Evolutionary conservation across 2,329 filamentous ascomycete genomes (phyloP).

Genomic region (Chaetomium olivaceum): DNA sequence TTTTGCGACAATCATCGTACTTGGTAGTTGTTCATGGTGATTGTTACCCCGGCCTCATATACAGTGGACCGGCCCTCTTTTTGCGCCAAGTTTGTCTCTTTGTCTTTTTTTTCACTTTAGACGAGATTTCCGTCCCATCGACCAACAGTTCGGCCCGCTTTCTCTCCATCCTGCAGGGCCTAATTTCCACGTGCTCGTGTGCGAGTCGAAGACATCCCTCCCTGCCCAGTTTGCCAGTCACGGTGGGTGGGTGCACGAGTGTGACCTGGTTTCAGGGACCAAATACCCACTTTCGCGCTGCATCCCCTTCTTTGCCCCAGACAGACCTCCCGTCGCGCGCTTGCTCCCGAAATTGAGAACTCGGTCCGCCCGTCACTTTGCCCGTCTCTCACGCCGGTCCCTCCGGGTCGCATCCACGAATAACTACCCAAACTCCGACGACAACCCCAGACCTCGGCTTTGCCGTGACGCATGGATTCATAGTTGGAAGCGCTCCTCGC

Average conservation of each 20-base stretch:
- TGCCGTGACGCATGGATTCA: conserved; percentile 9
- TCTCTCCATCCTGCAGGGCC: not conserved
- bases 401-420: not conserved
- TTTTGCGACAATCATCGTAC: not conserved
- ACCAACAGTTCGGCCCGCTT: not conserved
- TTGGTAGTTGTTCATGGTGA: not conserved
- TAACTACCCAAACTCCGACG: not conserved
- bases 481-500: conserved; percentile 6
- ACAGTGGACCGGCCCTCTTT: conserved; percentile 1
- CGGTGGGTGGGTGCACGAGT: not conserved
- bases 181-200: conserved; percentile 12
- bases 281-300: conserved; percentile 19
- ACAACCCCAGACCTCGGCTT: not conserved
- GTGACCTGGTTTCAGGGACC: conserved; percentile 2
- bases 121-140: not conserved
- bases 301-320: not conserved
- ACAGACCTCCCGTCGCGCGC: not conserved
- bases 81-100: not conserved
- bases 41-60: not conserved
- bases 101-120: not conserved
- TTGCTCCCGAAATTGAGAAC: conserved; percentile 2
- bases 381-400: not conserved
- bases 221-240: not conserved
- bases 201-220: not conserved
- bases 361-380: not conserved